Evolutionary conservation across 805 yeast genomes (phyloP), one percentile per base, ranked within the genome.

Genomic region (Metschnikowia vanudenii): DNA sequence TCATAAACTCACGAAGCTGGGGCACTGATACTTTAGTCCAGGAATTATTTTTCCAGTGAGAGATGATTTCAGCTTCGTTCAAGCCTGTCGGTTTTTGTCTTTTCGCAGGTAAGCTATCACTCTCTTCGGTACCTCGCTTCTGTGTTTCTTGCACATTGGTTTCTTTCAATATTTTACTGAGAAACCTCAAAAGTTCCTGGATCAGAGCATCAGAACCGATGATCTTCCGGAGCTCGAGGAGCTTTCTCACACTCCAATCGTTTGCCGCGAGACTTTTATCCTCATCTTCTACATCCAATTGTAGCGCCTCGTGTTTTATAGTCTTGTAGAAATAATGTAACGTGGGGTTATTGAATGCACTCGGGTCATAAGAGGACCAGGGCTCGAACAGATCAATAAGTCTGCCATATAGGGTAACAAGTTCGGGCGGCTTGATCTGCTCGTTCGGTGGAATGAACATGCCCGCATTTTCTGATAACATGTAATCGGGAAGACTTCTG

Each of bases 241-340:
- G 43, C 26, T 41, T 32, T 8, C 40, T 43, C 2, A 40, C 48
- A 14, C 49, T 44, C 57, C 57, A 53, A 43, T 56, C 60, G 40
- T 53, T 48, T 13, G 43, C 45, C 19, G 40, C 42, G 6, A 53
- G 39, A 11, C 49, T 35, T 6, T 16, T 18, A 37, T 53, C 58
- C 29, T 53, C 55, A 26, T 45, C 48, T 37, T 49, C 46, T 22
- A 54, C 31, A 22, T 76, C 80, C 17, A 72, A 71, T 55, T 86
- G 91, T 40, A 89, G 65, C 14, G 87, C 72, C 46, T 79, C 78
- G 43, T 85, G 84, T 55, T 84, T 83, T 16, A 89, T 62, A 0
- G 82, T 65, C 47, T 78, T 76, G 62, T 80, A 82, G 57, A 83
- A 86, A 72, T 83, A 84, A 50, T 81, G 81, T 33, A 89, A 62